Conservation (phyloP, 2,329 filamentous ascomycete genomes). For the Fragosphaeria purpurea region DNA sequence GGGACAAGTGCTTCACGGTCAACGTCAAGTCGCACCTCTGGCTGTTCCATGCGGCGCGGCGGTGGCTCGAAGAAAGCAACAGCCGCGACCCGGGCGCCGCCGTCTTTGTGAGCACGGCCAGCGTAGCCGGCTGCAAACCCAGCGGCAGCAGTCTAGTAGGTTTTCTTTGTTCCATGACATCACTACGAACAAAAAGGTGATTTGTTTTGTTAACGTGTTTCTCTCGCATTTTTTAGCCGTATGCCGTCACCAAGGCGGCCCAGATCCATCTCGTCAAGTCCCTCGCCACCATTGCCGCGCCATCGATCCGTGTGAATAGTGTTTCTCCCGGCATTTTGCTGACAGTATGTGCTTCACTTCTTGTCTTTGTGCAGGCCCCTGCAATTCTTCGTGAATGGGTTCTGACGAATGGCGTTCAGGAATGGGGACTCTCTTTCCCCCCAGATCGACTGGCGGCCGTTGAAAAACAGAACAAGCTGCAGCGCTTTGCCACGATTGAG, state of each 20-base stretch:
- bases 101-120: conserved; percentile 54
- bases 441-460: conserved; percentile 43
- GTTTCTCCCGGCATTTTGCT: conserved; percentile 45
- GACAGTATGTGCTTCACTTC: conserved; percentile 26
- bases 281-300: conserved; percentile 41
- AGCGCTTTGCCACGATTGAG: conserved; percentile 46
- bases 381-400: too few species aligned
- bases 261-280: conserved; percentile 49
- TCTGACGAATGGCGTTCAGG: conserved; percentile 19
- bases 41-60: conserved; percentile 45
- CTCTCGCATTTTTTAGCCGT: conserved; percentile 38
- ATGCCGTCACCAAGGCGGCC: conserved; percentile 68
- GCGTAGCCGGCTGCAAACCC: conserved; percentile 52
- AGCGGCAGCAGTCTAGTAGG: conserved; percentile 49
- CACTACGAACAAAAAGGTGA: background rate
- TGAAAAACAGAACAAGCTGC: conserved; percentile 47
- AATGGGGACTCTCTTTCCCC: conserved; percentile 55
- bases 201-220: background rate
- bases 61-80: conserved; percentile 44
- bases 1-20: conserved; percentile 49
- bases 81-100: conserved; percentile 22
- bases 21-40: conserved; percentile 55
- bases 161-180: background rate
- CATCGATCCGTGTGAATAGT: conserved; percentile 47
- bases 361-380: background rate